Evolutionary conservation across 2,329 filamentous ascomycete species (phyloP), one percentile per base, ranked within the genome.

Genomic region (Fusarium nurragi): DNA sequence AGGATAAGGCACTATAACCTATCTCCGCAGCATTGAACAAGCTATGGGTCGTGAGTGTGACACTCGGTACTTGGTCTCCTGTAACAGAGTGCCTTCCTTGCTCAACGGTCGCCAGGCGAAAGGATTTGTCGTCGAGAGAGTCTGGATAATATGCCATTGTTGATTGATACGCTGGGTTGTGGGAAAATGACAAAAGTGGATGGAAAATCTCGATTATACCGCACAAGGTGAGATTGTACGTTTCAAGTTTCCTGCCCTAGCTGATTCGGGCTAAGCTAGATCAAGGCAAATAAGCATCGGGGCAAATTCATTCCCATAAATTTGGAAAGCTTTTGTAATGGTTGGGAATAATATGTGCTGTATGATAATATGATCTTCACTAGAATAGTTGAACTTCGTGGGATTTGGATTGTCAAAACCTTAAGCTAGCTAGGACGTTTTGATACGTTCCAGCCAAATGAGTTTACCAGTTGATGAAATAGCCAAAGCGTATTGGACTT

Each of bases 61-160:
- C 19, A 22, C 23, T 53, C 1, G 6, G 54, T 2, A 60, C 3
- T 6, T 9, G 3, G 0, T 14, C 2, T 0, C 18, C 6, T 2
- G 26, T 30, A 4, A 36, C 12, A 1, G 39, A 34, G 6, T 12
- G 12, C 1, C 1, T 12, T 5, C 1, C 54, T 0, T n/a, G 4
- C 0, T 22, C 52, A 3, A 60, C 11, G 1, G 10, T 23, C 0
- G 54, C 56, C 2, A 60, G 26, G 16, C 56, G 56, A 3, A 60
- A 60, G 0, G 14, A 60, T 4, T 36, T n/a, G 0, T 22, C 22
- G 8, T 45, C 26, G 4, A 60, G 45, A 4, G 13, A 3, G 3
- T 60, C 56, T 6, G 26, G 16, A 18, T 60, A 60, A 0, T 60
- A 45, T 26, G 39, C 34, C 56, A 60, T 60, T 52, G 25, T 39